Conservation (phyloP, 768 basidiomycete species). For the Lentinus brumalis region DNA sequence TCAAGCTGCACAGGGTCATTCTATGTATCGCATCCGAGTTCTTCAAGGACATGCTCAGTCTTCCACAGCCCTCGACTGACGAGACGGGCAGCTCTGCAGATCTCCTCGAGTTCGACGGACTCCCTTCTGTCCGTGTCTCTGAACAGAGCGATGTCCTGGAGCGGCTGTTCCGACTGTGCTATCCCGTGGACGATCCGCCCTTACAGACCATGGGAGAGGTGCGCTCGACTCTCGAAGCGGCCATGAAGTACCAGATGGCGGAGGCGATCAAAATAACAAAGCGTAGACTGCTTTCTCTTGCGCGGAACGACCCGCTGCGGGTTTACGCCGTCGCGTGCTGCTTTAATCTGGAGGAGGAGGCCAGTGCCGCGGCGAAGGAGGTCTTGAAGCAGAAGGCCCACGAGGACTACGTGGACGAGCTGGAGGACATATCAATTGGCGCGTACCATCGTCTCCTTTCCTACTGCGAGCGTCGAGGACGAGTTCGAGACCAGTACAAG, state of each 20-base stretch:
- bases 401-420: conserved; percentile 12
- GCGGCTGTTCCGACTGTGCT: conserved; percentile 24
- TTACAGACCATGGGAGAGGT: conserved; percentile 9
- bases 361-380: conserved; percentile 14
- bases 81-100: conserved; percentile 1
- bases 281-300: conserved; percentile 1
- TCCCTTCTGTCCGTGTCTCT: not conserved
- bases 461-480: conserved; percentile 2
- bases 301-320: conserved; percentile 10
- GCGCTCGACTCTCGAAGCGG: conserved; percentile 22
- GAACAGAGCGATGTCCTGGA: conserved; percentile 21
- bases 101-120: not conserved
- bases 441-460: conserved; percentile 21
- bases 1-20: conserved; percentile 35
- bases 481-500: not conserved
- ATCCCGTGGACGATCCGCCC: conserved; percentile 14
- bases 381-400: not conserved
- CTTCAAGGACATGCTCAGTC: conserved; percentile 43
- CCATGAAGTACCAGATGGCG: conserved; percentile 26
- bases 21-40: conserved; percentile 37
- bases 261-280: conserved; percentile 11
- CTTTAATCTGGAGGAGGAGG: conserved; percentile 19
- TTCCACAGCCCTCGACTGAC: conserved; percentile 50
- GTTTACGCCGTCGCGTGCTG: conserved; percentile 22
- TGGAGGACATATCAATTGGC: conserved; percentile 18